Conservation (phyloP, 257 asterid genomes). For the Nicotiana obtusifolia region DNA sequence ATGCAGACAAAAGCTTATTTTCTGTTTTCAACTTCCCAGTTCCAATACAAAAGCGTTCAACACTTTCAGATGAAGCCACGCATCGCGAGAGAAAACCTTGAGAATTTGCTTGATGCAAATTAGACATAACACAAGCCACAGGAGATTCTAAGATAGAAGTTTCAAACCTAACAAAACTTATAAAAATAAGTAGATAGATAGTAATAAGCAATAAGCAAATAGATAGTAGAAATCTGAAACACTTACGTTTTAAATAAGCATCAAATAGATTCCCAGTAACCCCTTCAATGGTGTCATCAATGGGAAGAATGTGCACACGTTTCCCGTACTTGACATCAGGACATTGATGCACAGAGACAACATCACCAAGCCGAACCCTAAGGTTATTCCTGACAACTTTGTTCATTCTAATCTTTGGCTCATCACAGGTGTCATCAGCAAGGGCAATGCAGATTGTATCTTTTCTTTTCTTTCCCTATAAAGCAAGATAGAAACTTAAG, state of each 20-base stretch:
- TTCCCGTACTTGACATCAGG: constrained; percentile 84
- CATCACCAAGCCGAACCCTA: constrained; percentile 86
- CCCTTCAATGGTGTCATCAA: constrained; percentile 75
- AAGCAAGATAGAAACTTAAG: background rate
- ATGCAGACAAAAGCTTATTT: too few species aligned
- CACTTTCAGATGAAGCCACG: background rate
- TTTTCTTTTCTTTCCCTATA: constrained; percentile 72
- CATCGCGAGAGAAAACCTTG: background rate
- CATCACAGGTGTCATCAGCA: constrained; percentile 73
- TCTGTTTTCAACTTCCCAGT: too few species aligned
- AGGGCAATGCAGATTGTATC: constrained; percentile 71
- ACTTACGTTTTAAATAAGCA: constrained; percentile 66
- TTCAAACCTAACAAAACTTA: background rate
- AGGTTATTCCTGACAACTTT: constrained; percentile 73
- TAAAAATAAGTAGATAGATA: background rate
- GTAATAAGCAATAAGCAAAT: constrained; percentile 2
- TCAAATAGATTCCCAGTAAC: constrained; percentile 76
- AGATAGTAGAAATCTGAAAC: background rate
- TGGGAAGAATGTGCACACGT: constrained; percentile 80
- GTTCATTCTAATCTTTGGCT: constrained; percentile 76
- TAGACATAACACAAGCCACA: background rate
- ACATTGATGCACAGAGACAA: constrained; percentile 78
- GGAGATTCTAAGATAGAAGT: background rate
- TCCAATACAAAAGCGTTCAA: too few species aligned
- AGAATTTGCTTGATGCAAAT: background rate